These are phyloP conservation scores for Boletus reticuloceps DNA, from an alignment of 768 basidiomycete species.

Conservation along the genomic window DNA sequence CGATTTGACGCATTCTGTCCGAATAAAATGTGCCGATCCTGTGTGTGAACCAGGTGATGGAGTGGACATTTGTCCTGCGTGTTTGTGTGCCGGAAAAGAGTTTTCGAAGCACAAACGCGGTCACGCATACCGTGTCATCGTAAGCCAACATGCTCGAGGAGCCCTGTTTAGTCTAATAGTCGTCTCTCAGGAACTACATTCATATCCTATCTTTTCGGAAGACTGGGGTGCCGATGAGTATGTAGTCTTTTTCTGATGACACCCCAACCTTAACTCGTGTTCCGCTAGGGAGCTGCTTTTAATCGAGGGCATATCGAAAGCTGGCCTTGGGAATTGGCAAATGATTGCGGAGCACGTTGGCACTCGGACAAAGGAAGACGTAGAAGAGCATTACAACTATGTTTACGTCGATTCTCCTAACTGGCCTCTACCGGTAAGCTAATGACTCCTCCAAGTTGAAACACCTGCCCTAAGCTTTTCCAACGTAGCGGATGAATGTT, in stretches of 20 bases:
- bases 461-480: background rate
- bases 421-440: conserved; percentile 80
- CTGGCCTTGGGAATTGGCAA: conserved; percentile 95
- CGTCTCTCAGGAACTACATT: conserved; percentile 77
- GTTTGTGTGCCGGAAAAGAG: conserved; percentile 92
- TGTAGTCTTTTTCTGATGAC: conserved; percentile 26
- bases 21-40: conserved; percentile 92
- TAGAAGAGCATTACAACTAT: conserved; percentile 81
- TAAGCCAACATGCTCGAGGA: conserved; percentile 33
- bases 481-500: conserved; percentile 41
- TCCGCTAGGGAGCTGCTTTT: conserved; percentile 76
- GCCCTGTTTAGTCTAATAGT: background rate
- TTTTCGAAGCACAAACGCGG: conserved; percentile 80
- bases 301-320: conserved; percentile 80
- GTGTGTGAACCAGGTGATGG: conserved; percentile 72
- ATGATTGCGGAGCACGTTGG: conserved; percentile 95
- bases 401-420: conserved; percentile 76
- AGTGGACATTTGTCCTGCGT: conserved; percentile 89
- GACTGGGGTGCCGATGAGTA: conserved; percentile 99
- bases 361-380: conserved; percentile 90
- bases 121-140: conserved; percentile 91
- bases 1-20: conserved; percentile 94
- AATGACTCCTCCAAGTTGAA: conserved; percentile 2
- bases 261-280: conserved; percentile 1
- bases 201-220: conserved; percentile 91